Conservation (phyloP, 1,284 basidiomycete species). For the Ustilago xerochloae region DNA sequence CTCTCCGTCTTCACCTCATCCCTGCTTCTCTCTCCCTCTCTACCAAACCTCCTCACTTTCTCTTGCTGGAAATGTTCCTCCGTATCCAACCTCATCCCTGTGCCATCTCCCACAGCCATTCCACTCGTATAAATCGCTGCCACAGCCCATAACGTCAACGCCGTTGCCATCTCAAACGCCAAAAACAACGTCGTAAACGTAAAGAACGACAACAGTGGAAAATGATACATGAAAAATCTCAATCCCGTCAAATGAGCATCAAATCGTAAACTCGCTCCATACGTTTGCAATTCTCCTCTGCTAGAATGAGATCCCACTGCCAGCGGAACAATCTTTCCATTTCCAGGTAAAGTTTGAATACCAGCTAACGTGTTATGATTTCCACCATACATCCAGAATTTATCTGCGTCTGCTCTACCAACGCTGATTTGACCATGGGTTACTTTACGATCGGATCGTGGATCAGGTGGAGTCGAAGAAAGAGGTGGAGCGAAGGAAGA, state of each 20-base stretch:
- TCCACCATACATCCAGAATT: slow-evolving; percentile 58
- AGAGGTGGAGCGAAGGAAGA: slow-evolving; percentile 33
- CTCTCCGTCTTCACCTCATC: slow-evolving; percentile 3
- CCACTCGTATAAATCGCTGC: slow-evolving; percentile 57
- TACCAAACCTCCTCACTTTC: slow-evolving; percentile 3
- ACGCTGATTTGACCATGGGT: slow-evolving; percentile 47
- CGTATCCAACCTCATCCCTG: slow-evolving; percentile 26
- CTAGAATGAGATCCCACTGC: slow-evolving; percentile 46
- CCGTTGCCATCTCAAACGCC: slow-evolving; percentile 59
- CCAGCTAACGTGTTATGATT: slow-evolving; percentile 37
- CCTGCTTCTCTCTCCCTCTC: background rate
- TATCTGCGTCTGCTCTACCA: slow-evolving; percentile 53
- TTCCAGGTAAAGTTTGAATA: slow-evolving; percentile 20
- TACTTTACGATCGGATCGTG: slow-evolving; percentile 37
- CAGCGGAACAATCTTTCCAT: slow-evolving; percentile 17
- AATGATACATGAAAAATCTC: slow-evolving; percentile 64
- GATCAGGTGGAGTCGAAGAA: slow-evolving; percentile 17
- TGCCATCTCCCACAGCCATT: slow-evolving; percentile 18
- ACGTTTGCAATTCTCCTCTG: slow-evolving; percentile 62
- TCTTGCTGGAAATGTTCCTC: slow-evolving; percentile 43
- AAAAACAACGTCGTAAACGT: slow-evolving; percentile 62
- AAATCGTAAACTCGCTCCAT: slow-evolving; percentile 57
- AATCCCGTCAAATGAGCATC: slow-evolving; percentile 63
- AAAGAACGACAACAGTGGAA: slow-evolving; percentile 59
- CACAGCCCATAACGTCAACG: slow-evolving; percentile 59